Base-by-base conservation (phyloP, 1,284 basidiomycete genomes). In the Melanopsichium pennsylvanicum region DNA sequence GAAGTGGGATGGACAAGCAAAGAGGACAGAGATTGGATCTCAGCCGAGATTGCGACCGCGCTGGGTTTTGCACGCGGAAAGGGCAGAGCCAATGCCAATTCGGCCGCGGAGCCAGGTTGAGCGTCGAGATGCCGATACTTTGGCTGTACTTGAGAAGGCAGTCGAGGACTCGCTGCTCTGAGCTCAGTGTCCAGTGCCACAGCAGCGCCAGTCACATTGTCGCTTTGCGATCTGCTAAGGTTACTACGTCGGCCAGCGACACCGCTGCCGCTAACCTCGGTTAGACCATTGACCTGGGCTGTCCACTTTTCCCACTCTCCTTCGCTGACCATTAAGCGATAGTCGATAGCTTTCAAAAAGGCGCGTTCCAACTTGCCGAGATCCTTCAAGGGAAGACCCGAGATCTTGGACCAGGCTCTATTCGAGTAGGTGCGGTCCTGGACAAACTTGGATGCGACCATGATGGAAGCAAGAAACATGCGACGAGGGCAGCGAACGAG, bases 341-440 rank as follows among this genome's bases (percentile, higher is more conserved):
- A 84, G 52, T 78, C 81, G 46, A 84, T 74, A 16, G 83, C 70
- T 31, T 69, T 62, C 15, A 84, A 73, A 52, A 84, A 82, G 13
- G 78, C 75, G 7, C 83, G 76, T 71, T 84, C 84, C 37, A 83
- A 80, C 33, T 63, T 52, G 50, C 82, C 81, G 41, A 84, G 79
- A 52, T 84, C 83, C 33, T 60, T 56, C 23, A 82, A 74, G 15
- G 76, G 66, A 4, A 84, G 66, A 6, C 83, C 83, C 12, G 81
- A 81, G 40, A 84, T 83, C 77, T 92, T 92, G 7, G 90, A 88
- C 93, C 93, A 96, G 16, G 93, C 92, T 23, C 72, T 51, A 80
- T 96, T 95, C 13, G 90, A 92, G 76, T 93, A 96, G 48, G 90
- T 92, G 51, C 90, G 88, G 77, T 97, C 93, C 83, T 94, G 92